A percentile compares a stretch with the other conserved stretches of the same genome.
These are phyloP conservation scores for Malus hybrid DNA, from an alignment of 331 rosid species.

Conservation along the genomic window DNA sequence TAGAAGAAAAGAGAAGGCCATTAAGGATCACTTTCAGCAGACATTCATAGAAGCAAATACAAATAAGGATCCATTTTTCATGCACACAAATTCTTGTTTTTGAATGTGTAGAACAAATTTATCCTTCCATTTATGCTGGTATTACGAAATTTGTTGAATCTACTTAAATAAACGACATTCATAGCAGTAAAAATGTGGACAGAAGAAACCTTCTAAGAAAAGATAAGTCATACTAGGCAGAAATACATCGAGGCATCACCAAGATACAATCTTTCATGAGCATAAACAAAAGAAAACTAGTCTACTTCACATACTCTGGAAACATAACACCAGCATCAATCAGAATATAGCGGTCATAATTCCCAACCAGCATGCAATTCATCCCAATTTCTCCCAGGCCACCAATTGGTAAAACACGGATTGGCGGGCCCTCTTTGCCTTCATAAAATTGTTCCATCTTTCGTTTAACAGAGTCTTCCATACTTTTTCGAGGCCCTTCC, in stretches of 20 bases:
- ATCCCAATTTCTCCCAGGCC: slow-evolving; percentile 93
- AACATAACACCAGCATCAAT: slow-evolving; percentile 95
- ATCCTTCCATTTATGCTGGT: background rate
- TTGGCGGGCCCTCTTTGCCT: slow-evolving; percentile 83
- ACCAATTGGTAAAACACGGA: slow-evolving; percentile 83
- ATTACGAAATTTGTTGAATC: background rate
- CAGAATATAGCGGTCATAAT: slow-evolving; percentile 76
- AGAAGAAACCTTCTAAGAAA: background rate
- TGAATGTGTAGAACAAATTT: background rate
- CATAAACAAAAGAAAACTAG: background rate
- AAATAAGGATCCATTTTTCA: background rate
- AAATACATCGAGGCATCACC: background rate
- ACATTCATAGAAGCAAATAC: background rate
- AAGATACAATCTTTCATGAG: background rate
- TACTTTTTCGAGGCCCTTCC: slow-evolving; percentile 72
- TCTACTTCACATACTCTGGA: slow-evolving; percentile 55
- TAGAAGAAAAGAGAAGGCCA: slow-evolving; percentile 5
- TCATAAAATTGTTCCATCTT: slow-evolving; percentile 93
- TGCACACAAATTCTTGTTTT: background rate
- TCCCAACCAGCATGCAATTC: slow-evolving; percentile 96
- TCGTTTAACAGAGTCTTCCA: slow-evolving; percentile 91
- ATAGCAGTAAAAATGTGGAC: background rate
- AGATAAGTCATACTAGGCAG: background rate
- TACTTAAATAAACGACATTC: background rate
- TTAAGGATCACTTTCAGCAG: slow-evolving; percentile 3